Conservation (phyloP, 208 protist genomes). For the Vickermania ingenoplastis region DNA sequence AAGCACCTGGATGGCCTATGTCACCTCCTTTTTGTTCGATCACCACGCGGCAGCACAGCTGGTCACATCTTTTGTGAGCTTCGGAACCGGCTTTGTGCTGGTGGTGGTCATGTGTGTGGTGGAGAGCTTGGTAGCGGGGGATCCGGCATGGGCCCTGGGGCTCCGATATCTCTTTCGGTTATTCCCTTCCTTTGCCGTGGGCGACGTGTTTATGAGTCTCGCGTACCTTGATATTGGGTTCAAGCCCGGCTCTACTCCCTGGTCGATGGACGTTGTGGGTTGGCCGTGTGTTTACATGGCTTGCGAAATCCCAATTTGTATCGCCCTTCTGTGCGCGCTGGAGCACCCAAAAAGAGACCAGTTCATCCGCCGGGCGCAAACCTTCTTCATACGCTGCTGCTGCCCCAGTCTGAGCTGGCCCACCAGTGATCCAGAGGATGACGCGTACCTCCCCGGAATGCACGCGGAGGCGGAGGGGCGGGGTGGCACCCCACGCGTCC, state of each 20-base stretch:
- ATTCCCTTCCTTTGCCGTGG: slow-evolving; percentile 44
- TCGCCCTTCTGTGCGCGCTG: slow-evolving; percentile 28
- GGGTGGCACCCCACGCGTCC: too few relatives aligned
- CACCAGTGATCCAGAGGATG: too few relatives aligned
- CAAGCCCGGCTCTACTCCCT: slow-evolving; percentile 15
- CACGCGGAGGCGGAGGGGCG: too few relatives aligned
- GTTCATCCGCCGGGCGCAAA: too few relatives aligned
- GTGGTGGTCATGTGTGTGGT: slow-evolving; percentile 30
- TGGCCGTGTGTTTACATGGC: slow-evolving; percentile 37
- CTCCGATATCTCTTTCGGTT: slow-evolving; percentile 40
- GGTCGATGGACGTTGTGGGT: slow-evolving; percentile 23
- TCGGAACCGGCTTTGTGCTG: slow-evolving; percentile 48
- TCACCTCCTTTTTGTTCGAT: slow-evolving; percentile 34
- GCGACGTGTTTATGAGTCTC: slow-evolving; percentile 50
- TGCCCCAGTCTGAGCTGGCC: too few relatives aligned
- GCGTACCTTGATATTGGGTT: slow-evolving; percentile 8
- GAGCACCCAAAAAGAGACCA: slow-evolving; percentile 26
- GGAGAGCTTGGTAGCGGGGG: slow-evolving; percentile 10
- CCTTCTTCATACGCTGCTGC: too few relatives aligned
- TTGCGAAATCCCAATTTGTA: slow-evolving; percentile 22
- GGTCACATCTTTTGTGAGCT: slow-evolving; percentile 38
- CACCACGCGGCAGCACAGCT: slow-evolving; percentile 51
- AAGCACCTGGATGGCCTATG: slow-evolving; percentile 32
- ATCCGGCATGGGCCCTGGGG: slow-evolving; percentile 14
- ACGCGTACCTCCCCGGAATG: too few relatives aligned